Conservation (phyloP, 2,329 filamentous ascomycete species). For the Berkeleyomyces basicola region DNA sequence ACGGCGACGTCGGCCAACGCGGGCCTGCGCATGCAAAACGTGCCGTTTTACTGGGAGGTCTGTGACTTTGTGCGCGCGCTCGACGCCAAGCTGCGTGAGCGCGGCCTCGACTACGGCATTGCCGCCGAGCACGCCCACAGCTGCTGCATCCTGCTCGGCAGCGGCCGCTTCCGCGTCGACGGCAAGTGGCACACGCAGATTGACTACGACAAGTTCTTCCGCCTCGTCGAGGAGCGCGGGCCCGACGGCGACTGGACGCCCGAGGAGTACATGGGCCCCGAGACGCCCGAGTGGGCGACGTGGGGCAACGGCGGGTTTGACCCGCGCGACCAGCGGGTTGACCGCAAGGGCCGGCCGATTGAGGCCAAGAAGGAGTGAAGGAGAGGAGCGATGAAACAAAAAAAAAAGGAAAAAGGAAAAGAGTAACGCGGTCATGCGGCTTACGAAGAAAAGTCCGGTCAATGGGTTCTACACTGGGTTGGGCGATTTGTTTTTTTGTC, state of each 20-base stretch:
- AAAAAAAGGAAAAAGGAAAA: neutral
- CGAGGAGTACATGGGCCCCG: slow-evolving; percentile 74
- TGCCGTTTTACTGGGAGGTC: slow-evolving; percentile 89
- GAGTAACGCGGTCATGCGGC: neutral
- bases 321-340: slow-evolving; percentile 72
- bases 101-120: slow-evolving; percentile 72
- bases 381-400: neutral
- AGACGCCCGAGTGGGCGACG: slow-evolving; percentile 83
- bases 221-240: slow-evolving; percentile 54
- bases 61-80: slow-evolving; percentile 65
- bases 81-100: slow-evolving; percentile 46
- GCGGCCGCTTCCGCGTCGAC: slow-evolving; percentile 57
- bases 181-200: slow-evolving; percentile 85
- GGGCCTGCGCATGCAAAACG: slow-evolving; percentile 90
- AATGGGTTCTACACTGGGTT: too few relatives aligned
- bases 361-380: slow-evolving; percentile 19
- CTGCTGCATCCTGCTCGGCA: slow-evolving; percentile 79
- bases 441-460: neutral
- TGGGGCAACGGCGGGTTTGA: slow-evolving; percentile 95
- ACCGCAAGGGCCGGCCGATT: slow-evolving; percentile 62
- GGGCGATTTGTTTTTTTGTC: too few relatives aligned
- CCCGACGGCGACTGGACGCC: slow-evolving; percentile 57
- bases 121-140: slow-evolving; percentile 90
- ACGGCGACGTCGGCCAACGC: slow-evolving; percentile 71
- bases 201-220: slow-evolving; percentile 78